A percentile compares a stretch with the other conserved stretches of the same genome.
Evolutionary conservation across 331 rosid genomes (phyloP).

Genomic region (Saraca asoca): DNA sequence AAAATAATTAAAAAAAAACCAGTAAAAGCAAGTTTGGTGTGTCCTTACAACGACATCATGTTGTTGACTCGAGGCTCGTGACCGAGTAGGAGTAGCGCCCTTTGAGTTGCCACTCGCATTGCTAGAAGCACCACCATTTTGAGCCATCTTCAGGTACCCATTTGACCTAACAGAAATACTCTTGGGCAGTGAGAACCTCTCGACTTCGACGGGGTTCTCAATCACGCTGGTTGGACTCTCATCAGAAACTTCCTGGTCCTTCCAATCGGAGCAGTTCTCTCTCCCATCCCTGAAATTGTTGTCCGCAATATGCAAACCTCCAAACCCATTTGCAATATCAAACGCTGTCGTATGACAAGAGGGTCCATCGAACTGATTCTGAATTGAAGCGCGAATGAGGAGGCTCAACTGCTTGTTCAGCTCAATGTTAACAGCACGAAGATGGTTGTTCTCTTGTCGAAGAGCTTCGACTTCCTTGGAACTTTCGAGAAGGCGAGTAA

Average conservation of each 20-base stretch:
- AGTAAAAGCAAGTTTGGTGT: background rate
- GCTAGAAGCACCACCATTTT: conserved; percentile 34
- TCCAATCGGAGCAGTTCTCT: conserved; percentile 53
- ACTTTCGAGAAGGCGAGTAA: conserved; percentile 65
- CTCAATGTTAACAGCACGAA: conserved; percentile 65
- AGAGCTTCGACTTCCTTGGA: conserved; percentile 73
- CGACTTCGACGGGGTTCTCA: conserved; percentile 52
- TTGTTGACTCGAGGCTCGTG: conserved; percentile 50
- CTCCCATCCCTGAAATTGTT: conserved; percentile 28
- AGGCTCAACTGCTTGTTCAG: conserved; percentile 68
- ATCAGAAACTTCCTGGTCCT: conserved; percentile 42
- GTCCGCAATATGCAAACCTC: conserved; percentile 35
- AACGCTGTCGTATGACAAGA: conserved; percentile 40
- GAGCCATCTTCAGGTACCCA: conserved; percentile 73
- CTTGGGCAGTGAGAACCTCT: conserved; percentile 77
- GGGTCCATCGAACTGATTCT: conserved; percentile 42
- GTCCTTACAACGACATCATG: conserved; percentile 59
- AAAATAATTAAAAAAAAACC: background rate
- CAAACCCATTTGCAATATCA: conserved; percentile 46
- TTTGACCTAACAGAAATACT: conserved; percentile 90
- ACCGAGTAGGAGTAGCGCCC: conserved; percentile 39
- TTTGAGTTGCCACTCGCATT: conserved; percentile 46
- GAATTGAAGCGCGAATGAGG: conserved; percentile 58
- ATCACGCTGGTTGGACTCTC: conserved; percentile 71
- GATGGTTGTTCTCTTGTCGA: conserved; percentile 70